A percentile compares a stretch with the other conserved stretches of the same genome.
These are phyloP conservation scores for Cucurbita pepo DNA, from an alignment of 306 rosid genomes.

Conservation along the genomic window DNA sequence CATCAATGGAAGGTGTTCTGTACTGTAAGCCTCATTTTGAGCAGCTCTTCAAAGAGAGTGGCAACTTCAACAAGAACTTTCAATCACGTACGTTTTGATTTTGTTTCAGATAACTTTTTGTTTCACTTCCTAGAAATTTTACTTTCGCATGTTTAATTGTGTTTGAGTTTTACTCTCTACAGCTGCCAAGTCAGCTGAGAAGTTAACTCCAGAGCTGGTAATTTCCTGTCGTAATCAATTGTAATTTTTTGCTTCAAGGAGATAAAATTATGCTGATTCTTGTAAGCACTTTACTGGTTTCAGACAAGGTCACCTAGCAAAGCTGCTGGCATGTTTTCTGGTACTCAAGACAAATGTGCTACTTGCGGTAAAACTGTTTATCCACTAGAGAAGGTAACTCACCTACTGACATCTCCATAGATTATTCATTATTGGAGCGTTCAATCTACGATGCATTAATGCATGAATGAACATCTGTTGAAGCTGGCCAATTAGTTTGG, in stretches of 20 bases:
- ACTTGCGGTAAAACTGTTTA: slow-evolving; percentile 89
- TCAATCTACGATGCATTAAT: neutral
- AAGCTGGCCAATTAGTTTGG: neutral
- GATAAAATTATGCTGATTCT: slow-evolving; percentile 4
- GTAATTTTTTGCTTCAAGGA: neutral
- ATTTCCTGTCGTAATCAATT: slow-evolving; percentile 3
- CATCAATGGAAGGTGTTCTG: slow-evolving; percentile 92
- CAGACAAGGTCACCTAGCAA: slow-evolving; percentile 88
- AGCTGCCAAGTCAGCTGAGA: slow-evolving; percentile 80
- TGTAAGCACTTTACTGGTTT: slow-evolving; percentile 15
- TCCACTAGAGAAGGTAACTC: slow-evolving; percentile 82
- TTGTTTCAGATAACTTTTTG: slow-evolving; percentile 5
- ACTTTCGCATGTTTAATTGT: slow-evolving; percentile 16
- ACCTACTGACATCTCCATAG: neutral
- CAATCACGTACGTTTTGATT: slow-evolving; percentile 47
- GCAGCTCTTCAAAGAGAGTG: slow-evolving; percentile 88
- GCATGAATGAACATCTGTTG: neutral
- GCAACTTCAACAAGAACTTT: slow-evolving; percentile 73
- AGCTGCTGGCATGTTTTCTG: slow-evolving; percentile 95
- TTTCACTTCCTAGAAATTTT: neutral
- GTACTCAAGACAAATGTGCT: slow-evolving; percentile 88
- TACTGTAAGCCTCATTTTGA: slow-evolving; percentile 91
- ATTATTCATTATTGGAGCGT: neutral
- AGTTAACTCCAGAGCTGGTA: slow-evolving; percentile 75
- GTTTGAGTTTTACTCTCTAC: slow-evolving; percentile 30